Conservation (phyloP, 108 stramenopile genomes). For the Asterionellopsis glacialis region DNA sequence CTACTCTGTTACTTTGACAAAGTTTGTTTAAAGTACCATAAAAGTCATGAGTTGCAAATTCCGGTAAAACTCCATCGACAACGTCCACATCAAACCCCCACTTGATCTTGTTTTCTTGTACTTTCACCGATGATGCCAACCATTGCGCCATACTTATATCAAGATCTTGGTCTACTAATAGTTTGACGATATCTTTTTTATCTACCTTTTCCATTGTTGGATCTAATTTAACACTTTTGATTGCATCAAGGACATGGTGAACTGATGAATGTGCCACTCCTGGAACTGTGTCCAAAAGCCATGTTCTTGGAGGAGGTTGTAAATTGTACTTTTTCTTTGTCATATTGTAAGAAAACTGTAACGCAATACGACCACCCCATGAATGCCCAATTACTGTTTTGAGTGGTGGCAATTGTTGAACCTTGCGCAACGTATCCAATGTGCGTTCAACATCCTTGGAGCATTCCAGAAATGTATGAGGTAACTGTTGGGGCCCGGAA, state of each 20-base stretch:
- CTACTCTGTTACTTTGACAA: constrained; percentile 17
- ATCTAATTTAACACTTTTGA: constrained; percentile 12
- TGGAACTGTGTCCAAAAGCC: constrained; percentile 81
- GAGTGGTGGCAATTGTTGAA: constrained; percentile 9
- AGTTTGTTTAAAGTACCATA: constrained; percentile 31
- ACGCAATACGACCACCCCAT: constrained; percentile 71
- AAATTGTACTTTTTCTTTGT: constrained; percentile 5
- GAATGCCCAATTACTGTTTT: constrained; percentile 75
- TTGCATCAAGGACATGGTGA: constrained; percentile 45
- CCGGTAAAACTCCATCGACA: constrained; percentile 48
- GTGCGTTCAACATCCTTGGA: constrained; percentile 52
- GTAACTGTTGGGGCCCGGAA: background rate
- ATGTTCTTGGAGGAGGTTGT: constrained; percentile 18
- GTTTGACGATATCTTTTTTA: constrained; percentile 12
- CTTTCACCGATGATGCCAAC: constrained; percentile 29
- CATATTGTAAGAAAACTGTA: constrained; percentile 48
- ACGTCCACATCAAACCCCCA: constrained; percentile 77
- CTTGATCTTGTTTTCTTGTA: constrained; percentile 18
- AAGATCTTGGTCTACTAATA: constrained; percentile 15
- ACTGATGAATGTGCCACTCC: constrained; percentile 62
- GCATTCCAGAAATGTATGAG: constrained; percentile 22
- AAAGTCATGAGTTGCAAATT: constrained; percentile 67
- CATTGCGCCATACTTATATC: constrained; percentile 40
- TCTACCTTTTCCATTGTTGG: constrained; percentile 4
- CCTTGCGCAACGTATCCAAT: constrained; percentile 16